These are phyloP conservation scores for Emiliania huxleyi DNA, from an alignment of 78 protist species.

Conservation along the genomic window DNA sequence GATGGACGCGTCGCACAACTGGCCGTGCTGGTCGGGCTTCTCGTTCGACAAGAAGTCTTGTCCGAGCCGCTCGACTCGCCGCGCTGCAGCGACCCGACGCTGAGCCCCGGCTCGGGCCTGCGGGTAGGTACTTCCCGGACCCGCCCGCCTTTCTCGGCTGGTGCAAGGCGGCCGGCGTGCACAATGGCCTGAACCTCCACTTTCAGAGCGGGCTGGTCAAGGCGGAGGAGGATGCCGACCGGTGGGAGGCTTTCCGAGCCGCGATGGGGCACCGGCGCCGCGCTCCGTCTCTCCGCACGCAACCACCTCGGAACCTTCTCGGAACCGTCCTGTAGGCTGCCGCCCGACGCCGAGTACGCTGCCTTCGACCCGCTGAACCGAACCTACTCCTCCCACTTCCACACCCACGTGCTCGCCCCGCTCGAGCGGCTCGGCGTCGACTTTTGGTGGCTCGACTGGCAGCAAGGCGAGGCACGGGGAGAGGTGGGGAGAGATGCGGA, in stretches of 20 bases:
- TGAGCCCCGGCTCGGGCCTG: no score
- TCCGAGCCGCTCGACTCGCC: no score
- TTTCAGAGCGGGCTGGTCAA: constrained; percentile 34
- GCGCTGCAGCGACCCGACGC: no score
- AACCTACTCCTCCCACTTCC: not conserved
- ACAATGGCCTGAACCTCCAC: constrained; percentile 35
- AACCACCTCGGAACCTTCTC: no score
- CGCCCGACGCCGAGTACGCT: not conserved
- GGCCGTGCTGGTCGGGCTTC: constrained; percentile 54
- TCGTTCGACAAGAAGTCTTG: constrained; percentile 32
- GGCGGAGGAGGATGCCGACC: no score
- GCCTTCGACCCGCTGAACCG: constrained; percentile 37
- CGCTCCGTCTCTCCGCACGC: no score
- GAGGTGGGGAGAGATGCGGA: no score
- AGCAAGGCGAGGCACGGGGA: no score
- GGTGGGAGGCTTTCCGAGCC: no score
- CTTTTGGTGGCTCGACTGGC: constrained; percentile 66
- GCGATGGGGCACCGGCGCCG: no score
- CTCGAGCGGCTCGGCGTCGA: constrained; percentile 46
- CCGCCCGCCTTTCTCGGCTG: not conserved
- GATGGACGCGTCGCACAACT: not conserved
- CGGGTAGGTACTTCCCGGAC: constrained; percentile 44
- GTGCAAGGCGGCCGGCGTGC: constrained; percentile 19
- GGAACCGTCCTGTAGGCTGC: no score
- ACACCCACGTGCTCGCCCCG: constrained; percentile 51